Percentiles rank a stretch among this genome's conserved stretches.
Conservation (phyloP, 2,329 filamentous ascomycete genomes). For the Botryotinia globosa region DNA sequence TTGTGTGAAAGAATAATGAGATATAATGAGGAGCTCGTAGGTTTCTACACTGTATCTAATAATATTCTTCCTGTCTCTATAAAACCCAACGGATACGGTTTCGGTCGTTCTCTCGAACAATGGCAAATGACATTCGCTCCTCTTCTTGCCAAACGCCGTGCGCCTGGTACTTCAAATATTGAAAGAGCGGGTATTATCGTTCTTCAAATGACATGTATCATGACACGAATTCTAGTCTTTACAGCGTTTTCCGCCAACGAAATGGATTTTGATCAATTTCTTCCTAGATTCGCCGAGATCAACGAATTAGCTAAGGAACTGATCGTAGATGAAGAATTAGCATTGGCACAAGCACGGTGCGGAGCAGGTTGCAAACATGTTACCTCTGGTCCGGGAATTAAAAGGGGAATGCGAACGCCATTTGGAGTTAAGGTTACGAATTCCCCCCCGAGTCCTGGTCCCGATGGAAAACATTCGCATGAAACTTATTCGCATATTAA, state of each 20-base stretch:
- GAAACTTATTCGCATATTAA: constrained; percentile 34
- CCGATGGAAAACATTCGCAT: constrained; percentile 18
- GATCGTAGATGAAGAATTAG: constrained; percentile 42
- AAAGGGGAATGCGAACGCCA: neutral
- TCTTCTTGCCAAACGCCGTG: constrained; percentile 49
- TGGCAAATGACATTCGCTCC: constrained; percentile 58
- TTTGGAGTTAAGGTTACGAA: constrained; percentile 10
- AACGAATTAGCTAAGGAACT: constrained; percentile 58
- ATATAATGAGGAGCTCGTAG: constrained; percentile 56
- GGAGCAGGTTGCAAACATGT: constrained; percentile 22
- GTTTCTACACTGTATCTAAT: constrained; percentile 44
- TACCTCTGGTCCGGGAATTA: constrained; percentile 24
- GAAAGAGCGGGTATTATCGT: constrained; percentile 59
- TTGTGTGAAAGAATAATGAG: constrained; percentile 56
- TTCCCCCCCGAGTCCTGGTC: neutral
- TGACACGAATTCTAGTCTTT: constrained; percentile 54
- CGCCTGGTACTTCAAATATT: constrained; percentile 47
- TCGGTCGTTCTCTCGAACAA: constrained; percentile 50
- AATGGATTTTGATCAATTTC: constrained; percentile 55
- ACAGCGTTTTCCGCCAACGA: constrained; percentile 61
- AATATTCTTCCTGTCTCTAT: constrained; percentile 45
- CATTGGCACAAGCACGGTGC: constrained; percentile 28
- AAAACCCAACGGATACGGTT: constrained; percentile 38
- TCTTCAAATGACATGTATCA: constrained; percentile 61
- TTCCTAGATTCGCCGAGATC: constrained; percentile 52